Conservation (phyloP, 2,329 filamentous ascomycete genomes). For the Aquanectria penicillioides region DNA sequence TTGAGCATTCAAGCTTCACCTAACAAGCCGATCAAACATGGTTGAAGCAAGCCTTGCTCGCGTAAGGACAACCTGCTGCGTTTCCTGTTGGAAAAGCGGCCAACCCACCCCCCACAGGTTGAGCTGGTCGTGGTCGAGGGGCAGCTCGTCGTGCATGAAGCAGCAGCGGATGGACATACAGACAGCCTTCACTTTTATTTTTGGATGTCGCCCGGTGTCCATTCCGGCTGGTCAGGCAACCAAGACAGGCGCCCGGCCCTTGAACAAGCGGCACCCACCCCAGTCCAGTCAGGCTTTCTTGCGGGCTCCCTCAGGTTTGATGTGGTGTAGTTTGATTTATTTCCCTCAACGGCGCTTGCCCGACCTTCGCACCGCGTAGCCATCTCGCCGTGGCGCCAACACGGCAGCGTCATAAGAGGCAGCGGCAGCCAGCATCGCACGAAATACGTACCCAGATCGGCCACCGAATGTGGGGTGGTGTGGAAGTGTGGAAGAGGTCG, state of each 20-base stretch:
- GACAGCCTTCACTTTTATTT: constrained; percentile 12
- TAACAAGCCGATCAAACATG: too few species aligned
- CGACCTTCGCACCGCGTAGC: too few species aligned
- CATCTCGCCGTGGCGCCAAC: not conserved
- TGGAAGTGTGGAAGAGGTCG: constrained; percentile 7
- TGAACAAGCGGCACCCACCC: not conserved
- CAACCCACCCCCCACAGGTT: too few species aligned
- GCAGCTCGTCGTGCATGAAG: too few species aligned
- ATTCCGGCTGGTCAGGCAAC: constrained; percentile 15
- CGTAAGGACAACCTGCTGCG: too few species aligned
- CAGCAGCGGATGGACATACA: too few species aligned
- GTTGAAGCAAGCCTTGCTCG: too few species aligned
- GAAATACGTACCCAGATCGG: constrained; percentile 21
- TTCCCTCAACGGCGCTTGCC: too few species aligned
- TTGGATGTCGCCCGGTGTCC: constrained; percentile 13
- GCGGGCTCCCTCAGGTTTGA: not conserved
- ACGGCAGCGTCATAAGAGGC: not conserved
- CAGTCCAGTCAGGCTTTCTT: constrained; percentile 5
- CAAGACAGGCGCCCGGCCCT: not conserved
- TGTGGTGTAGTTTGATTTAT: too few species aligned
- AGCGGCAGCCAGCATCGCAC: not conserved
- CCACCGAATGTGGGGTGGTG: constrained; percentile 24
- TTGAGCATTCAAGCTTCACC: too few species aligned
- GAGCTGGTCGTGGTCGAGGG: too few species aligned
- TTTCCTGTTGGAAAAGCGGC: too few species aligned